Evolutionary conservation across 1,284 basidiomycete species (phyloP).

Genomic region (Termitomyces sp.): DNA sequence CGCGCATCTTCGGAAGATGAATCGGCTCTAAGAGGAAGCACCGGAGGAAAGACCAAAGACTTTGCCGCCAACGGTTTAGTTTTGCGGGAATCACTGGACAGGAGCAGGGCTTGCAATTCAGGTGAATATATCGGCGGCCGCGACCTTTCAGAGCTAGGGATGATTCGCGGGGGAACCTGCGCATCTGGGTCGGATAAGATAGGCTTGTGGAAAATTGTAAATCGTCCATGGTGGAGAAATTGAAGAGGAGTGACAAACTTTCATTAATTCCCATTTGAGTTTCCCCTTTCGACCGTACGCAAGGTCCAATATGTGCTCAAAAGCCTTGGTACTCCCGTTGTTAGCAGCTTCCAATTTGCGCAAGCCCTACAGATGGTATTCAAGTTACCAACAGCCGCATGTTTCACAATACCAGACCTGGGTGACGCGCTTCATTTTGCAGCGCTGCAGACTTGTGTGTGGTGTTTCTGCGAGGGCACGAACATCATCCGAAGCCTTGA

Average conservation of each 20-base stretch:
- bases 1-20: slow-evolving; percentile 53
- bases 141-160: slow-evolving; percentile 46
- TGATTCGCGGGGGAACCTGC: slow-evolving; percentile 40
- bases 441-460: slow-evolving; percentile 24
- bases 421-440: slow-evolving; percentile 44
- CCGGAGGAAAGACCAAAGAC: slow-evolving; percentile 46
- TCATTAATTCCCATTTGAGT: slow-evolving; percentile 59
- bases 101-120: slow-evolving; percentile 56
- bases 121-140: slow-evolving; percentile 60
- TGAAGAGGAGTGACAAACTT: slow-evolving; percentile 33
- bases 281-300: slow-evolving; percentile 78
- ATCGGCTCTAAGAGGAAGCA: slow-evolving; percentile 51
- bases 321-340: slow-evolving; percentile 44
- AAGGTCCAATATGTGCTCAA: slow-evolving; percentile 58
- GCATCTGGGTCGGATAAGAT: slow-evolving; percentile 42
- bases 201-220: slow-evolving; percentile 34
- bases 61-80: slow-evolving; percentile 36
- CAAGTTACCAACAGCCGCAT: background rate
- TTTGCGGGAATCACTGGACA: slow-evolving; percentile 42
- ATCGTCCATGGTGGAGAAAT: background rate
- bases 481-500: slow-evolving; percentile 58
- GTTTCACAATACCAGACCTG: slow-evolving; percentile 33
- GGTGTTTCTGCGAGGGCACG: slow-evolving; percentile 32
- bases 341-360: slow-evolving; percentile 55
- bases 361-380: slow-evolving; percentile 41